Evolutionary conservation across 2,329 filamentous ascomycete species (phyloP), one percentile per base, ranked within the genome.

Genomic region (Achaetomium macrosporum): DNA sequence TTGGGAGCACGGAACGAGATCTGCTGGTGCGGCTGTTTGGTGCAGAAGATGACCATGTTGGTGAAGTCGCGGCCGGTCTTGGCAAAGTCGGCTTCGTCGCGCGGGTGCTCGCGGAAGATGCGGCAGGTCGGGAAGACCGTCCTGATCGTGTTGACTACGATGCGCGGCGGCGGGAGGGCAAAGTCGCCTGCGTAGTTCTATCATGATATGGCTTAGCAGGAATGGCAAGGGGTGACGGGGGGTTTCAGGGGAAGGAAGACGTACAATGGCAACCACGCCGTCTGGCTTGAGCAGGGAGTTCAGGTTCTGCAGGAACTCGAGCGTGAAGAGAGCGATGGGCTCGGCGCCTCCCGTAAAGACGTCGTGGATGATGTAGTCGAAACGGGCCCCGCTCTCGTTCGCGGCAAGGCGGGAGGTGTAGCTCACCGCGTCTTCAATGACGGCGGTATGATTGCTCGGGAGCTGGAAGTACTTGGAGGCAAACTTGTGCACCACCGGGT

Each of bases 281-380:
- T 88, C 79, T 0, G 85, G 81, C 58, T 83, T 87, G 42, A 99
- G 76, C 7, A 97, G 77, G 5, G 77, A 68, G 59, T 81, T 73
- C 1, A 99, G 75, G 5, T 85, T 82, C 48, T 79, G 70, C 41
- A 99, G 71, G 64, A 99, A 97, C 61, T 93, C 86, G 5, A 84
- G 69, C 0, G 91, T 97, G 70, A 99, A 99, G 8, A 99, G 81
- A 8, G 84, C 76, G 2, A 91, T 82, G 0, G 93, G 93, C 68
- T 97, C 93, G 0, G 90, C 91, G 48, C 93, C 93, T 20, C 93
- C 93, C 0, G 93, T 99, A 68, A 99, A 99, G 20, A 99, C 93
- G 62, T 99, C 93, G 68, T 99, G 93, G 50, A 99, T 79, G 64
- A 99, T 93, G 73, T 96, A 97, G 71, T 96, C 86, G 68, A 87